phyloP scores from a whole-genome alignment of 73 alveolate genomes.

The Tetrahymena borealis region DNA sequence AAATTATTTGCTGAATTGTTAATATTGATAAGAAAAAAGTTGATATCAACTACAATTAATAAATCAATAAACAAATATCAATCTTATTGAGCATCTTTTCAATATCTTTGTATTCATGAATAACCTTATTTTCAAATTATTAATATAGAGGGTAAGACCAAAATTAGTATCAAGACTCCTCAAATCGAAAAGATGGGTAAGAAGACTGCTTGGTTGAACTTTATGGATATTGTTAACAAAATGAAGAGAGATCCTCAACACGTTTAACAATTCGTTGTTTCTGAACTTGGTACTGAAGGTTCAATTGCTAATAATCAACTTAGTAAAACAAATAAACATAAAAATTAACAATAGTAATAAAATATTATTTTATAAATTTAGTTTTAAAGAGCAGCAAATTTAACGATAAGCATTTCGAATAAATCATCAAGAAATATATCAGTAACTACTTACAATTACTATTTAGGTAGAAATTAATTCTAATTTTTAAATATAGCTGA shows the following conservation, averaged over 20 bases:
- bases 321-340: background rate
- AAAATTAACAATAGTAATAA: background rate
- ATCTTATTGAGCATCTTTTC: too few species aligned
- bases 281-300: constrained; percentile 62
- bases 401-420: constrained; percentile 42
- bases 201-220: constrained; percentile 52
- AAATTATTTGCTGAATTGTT: background rate
- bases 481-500: constrained; percentile 9
- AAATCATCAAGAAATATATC: constrained; percentile 40
- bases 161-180: constrained; percentile 40
- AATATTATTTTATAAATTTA: background rate
- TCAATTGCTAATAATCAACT: constrained; percentile 9
- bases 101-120: too few species aligned
- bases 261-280: constrained; percentile 21
- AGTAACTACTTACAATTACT: constrained; percentile 20
- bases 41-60: background rate
- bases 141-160: constrained; percentile 3
- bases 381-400: constrained; percentile 37
- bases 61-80: too few species aligned
- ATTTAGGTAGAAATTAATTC: background rate
- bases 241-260: constrained; percentile 52
- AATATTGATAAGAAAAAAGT: background rate
- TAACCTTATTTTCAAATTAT: too few species aligned
- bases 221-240: constrained; percentile 37
- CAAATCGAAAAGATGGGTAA: constrained; percentile 45